phyloP scores from a whole-genome alignment of 352 stramenopile genomes.

The Pythium sukuiense region DNA sequence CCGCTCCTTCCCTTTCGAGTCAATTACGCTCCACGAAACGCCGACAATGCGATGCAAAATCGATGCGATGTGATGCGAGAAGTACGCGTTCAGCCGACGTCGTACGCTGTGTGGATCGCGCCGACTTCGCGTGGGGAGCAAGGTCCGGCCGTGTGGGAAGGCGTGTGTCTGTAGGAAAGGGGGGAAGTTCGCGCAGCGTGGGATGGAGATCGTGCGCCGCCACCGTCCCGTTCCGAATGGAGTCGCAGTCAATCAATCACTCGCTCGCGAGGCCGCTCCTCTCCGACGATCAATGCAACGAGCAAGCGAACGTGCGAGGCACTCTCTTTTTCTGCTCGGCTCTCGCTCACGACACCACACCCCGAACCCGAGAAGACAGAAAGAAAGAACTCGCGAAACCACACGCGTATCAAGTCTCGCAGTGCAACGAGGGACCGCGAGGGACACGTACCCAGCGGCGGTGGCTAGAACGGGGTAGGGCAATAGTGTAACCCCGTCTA shows the following conservation, averaged over 20 bases:
- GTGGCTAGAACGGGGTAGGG: slow-evolving; percentile 15
- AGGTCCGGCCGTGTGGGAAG: not conserved
- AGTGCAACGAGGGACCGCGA: slow-evolving; percentile 23
- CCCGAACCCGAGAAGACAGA: slow-evolving; percentile 17
- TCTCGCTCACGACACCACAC: slow-evolving; percentile 27
- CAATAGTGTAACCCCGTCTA: slow-evolving; percentile 5
- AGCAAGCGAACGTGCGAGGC: slow-evolving; percentile 14
- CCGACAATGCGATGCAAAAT: no score
- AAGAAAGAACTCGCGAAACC: slow-evolving; percentile 23
- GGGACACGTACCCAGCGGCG: slow-evolving; percentile 2
- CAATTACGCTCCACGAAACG: no score
- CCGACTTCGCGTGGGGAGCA: not conserved
- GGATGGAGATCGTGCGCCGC: not conserved
- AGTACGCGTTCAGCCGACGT: slow-evolving; percentile 4
- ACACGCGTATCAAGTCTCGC: slow-evolving; percentile 20
- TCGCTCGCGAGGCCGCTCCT: not conserved
- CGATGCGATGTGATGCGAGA: not conserved
- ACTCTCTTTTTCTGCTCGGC: slow-evolving; percentile 19
- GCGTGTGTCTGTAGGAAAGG: not conserved
- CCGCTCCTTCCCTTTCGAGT: no score
- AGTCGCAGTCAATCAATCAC: slow-evolving; percentile 4
- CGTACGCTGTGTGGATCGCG: not conserved
- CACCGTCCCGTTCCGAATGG: slow-evolving; percentile 3
- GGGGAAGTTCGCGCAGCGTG: not conserved
- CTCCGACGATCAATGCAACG: slow-evolving; percentile 15